phyloP scores from a whole-genome alignment of 176 grass and related monocot species.

The Carex myosuroides region DNA sequence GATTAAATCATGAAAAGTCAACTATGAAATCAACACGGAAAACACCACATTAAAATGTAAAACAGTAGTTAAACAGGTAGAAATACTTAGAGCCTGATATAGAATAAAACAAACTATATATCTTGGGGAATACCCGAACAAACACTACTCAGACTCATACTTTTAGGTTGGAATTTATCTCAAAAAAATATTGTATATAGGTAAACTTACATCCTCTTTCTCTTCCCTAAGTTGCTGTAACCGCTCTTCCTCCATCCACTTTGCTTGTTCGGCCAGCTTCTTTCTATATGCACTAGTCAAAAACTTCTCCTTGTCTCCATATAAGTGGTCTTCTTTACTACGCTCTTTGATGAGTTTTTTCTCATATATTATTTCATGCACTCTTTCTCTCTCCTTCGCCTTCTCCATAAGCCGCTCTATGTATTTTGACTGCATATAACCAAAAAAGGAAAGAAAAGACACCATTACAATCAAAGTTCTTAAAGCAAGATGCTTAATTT shows the following conservation, averaged over 20 bases:
- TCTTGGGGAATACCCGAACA: not conserved
- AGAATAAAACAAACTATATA: not conserved
- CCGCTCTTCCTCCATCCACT: slow-evolving; percentile 90
- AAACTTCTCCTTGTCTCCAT: slow-evolving; percentile 81
- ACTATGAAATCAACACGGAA: not conserved
- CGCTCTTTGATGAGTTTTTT: slow-evolving; percentile 91
- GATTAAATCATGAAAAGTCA: not conserved
- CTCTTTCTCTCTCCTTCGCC: slow-evolving; percentile 77
- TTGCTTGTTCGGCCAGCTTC: slow-evolving; percentile 82
- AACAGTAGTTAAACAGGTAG: not conserved
- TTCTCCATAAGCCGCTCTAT: slow-evolving; percentile 78
- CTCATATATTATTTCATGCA: slow-evolving; percentile 91
- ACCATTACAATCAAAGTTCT: not conserved
- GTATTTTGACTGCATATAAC: slow-evolving; percentile 69
- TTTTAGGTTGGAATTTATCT: not conserved
- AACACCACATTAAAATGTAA: not conserved
- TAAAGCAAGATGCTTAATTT: not conserved
- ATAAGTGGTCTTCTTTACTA: slow-evolving; percentile 89
- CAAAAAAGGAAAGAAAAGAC: not conserved
- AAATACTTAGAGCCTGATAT: not conserved
- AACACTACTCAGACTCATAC: not conserved
- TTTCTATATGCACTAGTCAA: slow-evolving; percentile 87
- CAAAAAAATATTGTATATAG: not conserved
- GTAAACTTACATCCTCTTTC: slow-evolving; percentile 78
- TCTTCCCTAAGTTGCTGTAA: slow-evolving; percentile 59